Evolutionary conservation across 768 basidiomycete species (phyloP).

Genomic region (Lyophyllum decastes): DNA sequence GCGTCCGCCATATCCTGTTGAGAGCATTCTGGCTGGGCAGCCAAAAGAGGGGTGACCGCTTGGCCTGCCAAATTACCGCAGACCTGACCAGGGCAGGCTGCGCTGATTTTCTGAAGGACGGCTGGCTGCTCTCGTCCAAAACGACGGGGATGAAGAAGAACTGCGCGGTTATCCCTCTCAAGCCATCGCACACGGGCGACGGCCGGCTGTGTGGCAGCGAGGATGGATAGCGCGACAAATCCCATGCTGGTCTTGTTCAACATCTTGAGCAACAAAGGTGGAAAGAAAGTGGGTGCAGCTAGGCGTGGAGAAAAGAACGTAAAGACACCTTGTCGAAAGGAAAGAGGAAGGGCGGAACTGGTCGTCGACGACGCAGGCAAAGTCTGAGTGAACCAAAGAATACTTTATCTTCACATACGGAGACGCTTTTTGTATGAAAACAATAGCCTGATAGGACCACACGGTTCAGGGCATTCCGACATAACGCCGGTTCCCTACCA

Average conservation of each 20-base stretch:
- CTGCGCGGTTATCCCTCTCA: constrained; percentile 46
- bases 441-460: background rate
- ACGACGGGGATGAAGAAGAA: constrained; percentile 52
- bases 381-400: constrained; percentile 18
- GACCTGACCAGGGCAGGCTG: constrained; percentile 49
- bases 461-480: constrained; percentile 3
- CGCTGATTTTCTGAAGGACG: constrained; percentile 43
- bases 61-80: constrained; percentile 51
- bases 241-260: constrained; percentile 27
- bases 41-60: constrained; percentile 53
- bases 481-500: constrained; percentile 14
- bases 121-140: constrained; percentile 53
- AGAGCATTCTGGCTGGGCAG: constrained; percentile 51
- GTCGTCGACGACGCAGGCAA: constrained; percentile 47
- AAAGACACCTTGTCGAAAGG: constrained; percentile 49
- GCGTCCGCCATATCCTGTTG: constrained; percentile 60
- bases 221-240: constrained; percentile 25
- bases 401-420: background rate
- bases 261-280: constrained; percentile 24
- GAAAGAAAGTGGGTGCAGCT: constrained; percentile 22
- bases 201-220: constrained; percentile 30
- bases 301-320: constrained; percentile 16
- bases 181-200: constrained; percentile 46
- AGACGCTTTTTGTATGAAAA: constrained; percentile 6
- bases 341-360: constrained; percentile 29